phyloP scores from a whole-genome alignment of 345 rosid species.

The Boechera divaricarpa region DNA sequence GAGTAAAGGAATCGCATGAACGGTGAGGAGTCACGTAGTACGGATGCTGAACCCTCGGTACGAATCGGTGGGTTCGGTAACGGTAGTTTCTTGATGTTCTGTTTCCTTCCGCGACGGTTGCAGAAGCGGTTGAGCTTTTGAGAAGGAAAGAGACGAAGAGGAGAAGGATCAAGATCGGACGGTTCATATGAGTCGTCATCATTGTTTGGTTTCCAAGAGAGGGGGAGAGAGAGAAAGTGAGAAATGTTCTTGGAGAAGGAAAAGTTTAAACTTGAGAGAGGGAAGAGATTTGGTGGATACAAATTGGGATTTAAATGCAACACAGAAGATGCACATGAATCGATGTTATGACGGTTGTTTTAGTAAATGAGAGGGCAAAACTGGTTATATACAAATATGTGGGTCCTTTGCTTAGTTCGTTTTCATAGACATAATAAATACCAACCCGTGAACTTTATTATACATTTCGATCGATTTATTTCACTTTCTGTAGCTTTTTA shows the following conservation, averaged over 20 bases:
- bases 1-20: constrained; percentile 43
- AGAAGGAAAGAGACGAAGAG: constrained; percentile 24
- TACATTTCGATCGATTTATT: constrained; percentile 17
- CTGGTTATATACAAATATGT: background rate
- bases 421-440: constrained; percentile 32
- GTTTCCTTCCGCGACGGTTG: constrained; percentile 9
- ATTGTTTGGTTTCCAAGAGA: constrained; percentile 23
- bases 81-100: constrained; percentile 25
- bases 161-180: constrained; percentile 32
- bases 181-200: constrained; percentile 23
- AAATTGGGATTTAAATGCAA: constrained; percentile 43
- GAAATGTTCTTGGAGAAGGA: constrained; percentile 7
- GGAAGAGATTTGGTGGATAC: constrained; percentile 29
- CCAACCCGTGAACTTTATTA: constrained; percentile 35
- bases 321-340: constrained; percentile 46
- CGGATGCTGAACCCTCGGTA: constrained; percentile 31
- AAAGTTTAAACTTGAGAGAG: constrained; percentile 34
- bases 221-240: constrained; percentile 11
- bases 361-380: constrained; percentile 28
- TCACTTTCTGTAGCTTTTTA: constrained; percentile 16
- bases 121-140: constrained; percentile 11
- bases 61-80: constrained; percentile 23
- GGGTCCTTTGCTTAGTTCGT: constrained; percentile 34
- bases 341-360: constrained; percentile 22
- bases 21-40: constrained; percentile 36